Base-by-base conservation (phyloP, 192 early-diverging fungal genomes). In the Pecoramyces ruminantium region DNA sequence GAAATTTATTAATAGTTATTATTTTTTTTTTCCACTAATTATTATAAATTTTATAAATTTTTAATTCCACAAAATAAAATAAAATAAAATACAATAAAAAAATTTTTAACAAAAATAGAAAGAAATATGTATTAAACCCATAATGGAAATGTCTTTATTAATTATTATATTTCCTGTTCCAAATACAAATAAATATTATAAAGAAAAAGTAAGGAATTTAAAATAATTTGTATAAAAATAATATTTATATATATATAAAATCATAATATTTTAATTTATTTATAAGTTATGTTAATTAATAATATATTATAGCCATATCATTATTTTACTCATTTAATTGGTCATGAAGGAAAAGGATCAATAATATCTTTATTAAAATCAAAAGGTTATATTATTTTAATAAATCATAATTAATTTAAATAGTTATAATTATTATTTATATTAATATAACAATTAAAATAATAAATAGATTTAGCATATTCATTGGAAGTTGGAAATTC, bases 261-360 rank as follows among this genome's bases (percentile, higher is more conserved):
- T n/a, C n/a, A 34, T 34, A 34, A 84, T 79, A 83, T 78, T 34
- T 85, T 27, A 4, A 18, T 80, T 6, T 82, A 58, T n/a, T n/a
- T n/a, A n/a, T n/a, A n/a, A n/a, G n/a, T n/a, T n/a, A n/a, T n/a
- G n/a, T 28, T 67, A 29, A 28, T 30, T 78, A 79, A 29, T 58
- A 27, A 67, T 29, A 27, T 17, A 82, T 51, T 27, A 80, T 86
- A 94, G 85, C 94, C 96, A 29, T 87, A 88, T 13, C 81, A 88
- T 16, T 98, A 98, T 84, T 80, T 95, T 34, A 92, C 93, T 18
- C 96, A 96, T 84, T 88, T 98, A 78, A 92, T 99, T 82, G 96
- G 96, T 0, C 95, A 97, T 85, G 96, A 98, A 85, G 93, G 93
- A 58, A 86, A 86, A 39, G 97, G 97, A 15, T 97, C 96, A 14